phyloP scores from a whole-genome alignment of 2,329 filamentous ascomycete genomes.

The Hypoxylon sp. region DNA sequence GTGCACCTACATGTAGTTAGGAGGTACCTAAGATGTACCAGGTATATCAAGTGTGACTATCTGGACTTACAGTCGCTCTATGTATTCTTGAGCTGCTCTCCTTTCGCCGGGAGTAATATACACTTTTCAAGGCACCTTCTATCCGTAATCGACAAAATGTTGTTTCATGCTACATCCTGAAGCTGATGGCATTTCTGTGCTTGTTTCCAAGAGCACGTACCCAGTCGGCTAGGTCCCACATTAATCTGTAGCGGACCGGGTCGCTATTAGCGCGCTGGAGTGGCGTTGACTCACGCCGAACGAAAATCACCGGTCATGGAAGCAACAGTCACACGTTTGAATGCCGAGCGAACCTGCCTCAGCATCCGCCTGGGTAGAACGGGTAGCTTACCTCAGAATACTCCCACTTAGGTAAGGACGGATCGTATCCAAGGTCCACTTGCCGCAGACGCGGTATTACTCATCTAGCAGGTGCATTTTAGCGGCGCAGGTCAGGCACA shows the following conservation, averaged over 20 bases:
- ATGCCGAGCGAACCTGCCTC: slow-evolving; percentile 1
- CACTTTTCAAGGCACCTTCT: too few species aligned
- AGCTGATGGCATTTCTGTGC: too few species aligned
- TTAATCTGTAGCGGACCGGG: not conserved
- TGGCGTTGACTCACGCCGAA: slow-evolving; percentile 37
- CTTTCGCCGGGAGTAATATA: too few species aligned
- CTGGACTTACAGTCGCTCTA: too few species aligned
- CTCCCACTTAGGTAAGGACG: not conserved
- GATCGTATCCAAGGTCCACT: not conserved
- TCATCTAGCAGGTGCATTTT: not conserved
- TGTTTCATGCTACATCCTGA: too few species aligned
- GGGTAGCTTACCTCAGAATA: not conserved
- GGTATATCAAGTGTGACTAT: too few species aligned
- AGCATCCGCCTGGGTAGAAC: not conserved
- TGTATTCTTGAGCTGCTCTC: too few species aligned
- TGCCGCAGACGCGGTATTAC: not conserved
- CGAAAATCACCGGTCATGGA: not conserved
- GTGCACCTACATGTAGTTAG: too few species aligned
- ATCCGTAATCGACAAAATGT: too few species aligned
- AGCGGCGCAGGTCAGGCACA: slow-evolving; percentile 16
- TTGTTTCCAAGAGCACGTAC: not conserved
- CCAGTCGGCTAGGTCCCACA: not conserved
- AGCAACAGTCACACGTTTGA: not conserved
- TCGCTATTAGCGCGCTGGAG: not conserved
- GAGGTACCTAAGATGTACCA: too few species aligned